Evolutionary conservation across 306 rosid genomes (phyloP).

Genomic region (Calophaca sinica): DNA sequence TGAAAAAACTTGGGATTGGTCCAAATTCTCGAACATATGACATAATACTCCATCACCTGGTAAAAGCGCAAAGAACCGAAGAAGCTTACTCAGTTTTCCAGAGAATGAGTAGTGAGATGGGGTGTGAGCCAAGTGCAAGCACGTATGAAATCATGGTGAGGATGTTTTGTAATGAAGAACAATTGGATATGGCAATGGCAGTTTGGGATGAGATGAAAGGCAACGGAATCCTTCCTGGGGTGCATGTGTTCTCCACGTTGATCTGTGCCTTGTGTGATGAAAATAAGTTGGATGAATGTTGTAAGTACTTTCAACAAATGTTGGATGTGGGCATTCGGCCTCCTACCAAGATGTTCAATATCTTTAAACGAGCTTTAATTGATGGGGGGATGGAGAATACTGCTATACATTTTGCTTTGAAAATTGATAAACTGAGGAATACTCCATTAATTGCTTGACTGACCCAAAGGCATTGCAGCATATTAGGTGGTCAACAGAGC

Average conservation of each 20-base stretch:
- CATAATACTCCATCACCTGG: slow-evolving; percentile 72
- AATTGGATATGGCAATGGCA: slow-evolving; percentile 64
- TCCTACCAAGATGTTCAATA: slow-evolving; percentile 66
- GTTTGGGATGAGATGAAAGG: slow-evolving; percentile 81
- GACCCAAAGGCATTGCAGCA: not conserved
- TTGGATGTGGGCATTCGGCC: slow-evolving; percentile 82
- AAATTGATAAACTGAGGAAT: slow-evolving; percentile 72
- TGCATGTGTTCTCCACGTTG: slow-evolving; percentile 84
- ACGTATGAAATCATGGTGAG: slow-evolving; percentile 77
- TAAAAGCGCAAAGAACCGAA: slow-evolving; percentile 61
- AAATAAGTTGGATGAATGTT: slow-evolving; percentile 74
- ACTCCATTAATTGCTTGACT: slow-evolving; percentile 53
- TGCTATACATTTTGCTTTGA: slow-evolving; percentile 48
- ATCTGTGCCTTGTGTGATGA: slow-evolving; percentile 66
- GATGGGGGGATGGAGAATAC: slow-evolving; percentile 61
- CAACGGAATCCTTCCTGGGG: slow-evolving; percentile 74
- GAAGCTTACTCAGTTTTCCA: slow-evolving; percentile 72
- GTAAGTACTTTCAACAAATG: slow-evolving; percentile 82
- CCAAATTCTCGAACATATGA: slow-evolving; percentile 82
- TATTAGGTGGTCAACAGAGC: slow-evolving; percentile 7
- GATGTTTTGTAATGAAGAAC: slow-evolving; percentile 76
- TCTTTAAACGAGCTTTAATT: slow-evolving; percentile 64
- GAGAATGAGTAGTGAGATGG: slow-evolving; percentile 61
- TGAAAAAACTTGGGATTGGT: slow-evolving; percentile 68
- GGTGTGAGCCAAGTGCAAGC: slow-evolving; percentile 75